Evolutionary conservation across 129 eudicot species (phyloP).

Genomic region (Solidago caesia): DNA sequence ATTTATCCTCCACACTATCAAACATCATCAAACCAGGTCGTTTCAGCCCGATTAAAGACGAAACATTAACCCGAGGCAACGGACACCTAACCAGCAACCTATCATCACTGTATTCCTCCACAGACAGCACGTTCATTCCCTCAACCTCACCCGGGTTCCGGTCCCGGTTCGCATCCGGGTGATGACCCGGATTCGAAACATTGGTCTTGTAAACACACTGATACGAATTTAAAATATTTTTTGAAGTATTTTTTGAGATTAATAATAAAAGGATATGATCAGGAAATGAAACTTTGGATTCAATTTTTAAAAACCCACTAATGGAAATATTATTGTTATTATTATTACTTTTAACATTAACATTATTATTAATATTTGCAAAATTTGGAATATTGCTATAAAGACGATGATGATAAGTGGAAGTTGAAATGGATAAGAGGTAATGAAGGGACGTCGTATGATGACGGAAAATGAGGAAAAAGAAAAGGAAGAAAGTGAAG

Average conservation of each 20-base stretch:
- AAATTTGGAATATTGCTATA: too few species aligned
- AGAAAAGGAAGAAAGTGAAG: conserved; percentile 38
- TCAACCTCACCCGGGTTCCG: conserved; percentile 18
- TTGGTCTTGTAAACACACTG: conserved; percentile 62
- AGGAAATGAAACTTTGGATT: conserved; percentile 68
- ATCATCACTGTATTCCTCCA: conserved; percentile 51
- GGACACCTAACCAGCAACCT: conserved; percentile 76
- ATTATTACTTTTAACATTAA: too few species aligned
- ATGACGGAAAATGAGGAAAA: conserved; percentile 39
- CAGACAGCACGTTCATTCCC: conserved; percentile 46
- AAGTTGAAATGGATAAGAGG: conserved; percentile 17
- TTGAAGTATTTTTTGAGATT: background rate
- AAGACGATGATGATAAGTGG: conserved; percentile 50
- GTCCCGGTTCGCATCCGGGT: background rate
- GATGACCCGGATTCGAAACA: conserved; percentile 7
- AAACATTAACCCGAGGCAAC: conserved; percentile 54
- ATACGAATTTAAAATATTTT: conserved; percentile 2
- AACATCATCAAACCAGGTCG: conserved; percentile 15
- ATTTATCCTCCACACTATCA: conserved; percentile 29
- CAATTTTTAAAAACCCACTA: conserved; percentile 33
- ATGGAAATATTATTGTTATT: background rate
- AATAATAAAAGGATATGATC: conserved; percentile 66
- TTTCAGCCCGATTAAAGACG: conserved; percentile 39
- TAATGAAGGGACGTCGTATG: conserved; percentile 40
- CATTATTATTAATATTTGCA: too few species aligned